phyloP scores from a whole-genome alignment of 2,329 filamentous ascomycete species.

The Penicillium vulpinum region DNA sequence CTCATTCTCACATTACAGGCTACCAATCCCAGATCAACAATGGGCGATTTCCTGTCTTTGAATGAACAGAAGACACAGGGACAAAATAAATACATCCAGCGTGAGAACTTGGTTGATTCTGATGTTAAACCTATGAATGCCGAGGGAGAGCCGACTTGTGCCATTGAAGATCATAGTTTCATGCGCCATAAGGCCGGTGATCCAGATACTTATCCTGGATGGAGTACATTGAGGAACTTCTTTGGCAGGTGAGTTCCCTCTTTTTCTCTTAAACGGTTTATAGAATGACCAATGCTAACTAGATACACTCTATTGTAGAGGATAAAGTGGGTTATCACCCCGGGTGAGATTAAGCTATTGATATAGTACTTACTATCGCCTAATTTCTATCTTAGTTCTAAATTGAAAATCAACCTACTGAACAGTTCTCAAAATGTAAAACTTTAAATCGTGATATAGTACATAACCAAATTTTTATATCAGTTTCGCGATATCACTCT shows the following conservation, averaged over 20 bases:
- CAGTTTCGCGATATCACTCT: background rate
- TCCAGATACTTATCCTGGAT: slow-evolving; percentile 33
- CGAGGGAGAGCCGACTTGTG: slow-evolving; percentile 21
- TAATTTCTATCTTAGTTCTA: background rate
- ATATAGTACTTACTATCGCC: background rate
- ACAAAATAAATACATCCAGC: slow-evolving; percentile 20
- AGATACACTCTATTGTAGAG: background rate
- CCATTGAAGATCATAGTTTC: slow-evolving; percentile 36
- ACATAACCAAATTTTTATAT: too few relatives aligned
- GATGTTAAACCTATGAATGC: slow-evolving; percentile 5
- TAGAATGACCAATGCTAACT: background rate
- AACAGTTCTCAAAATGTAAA: background rate
- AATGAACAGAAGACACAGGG: slow-evolving; percentile 30
- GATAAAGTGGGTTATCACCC: too few relatives aligned
- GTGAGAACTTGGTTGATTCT: slow-evolving; percentile 6
- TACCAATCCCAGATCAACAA: slow-evolving; percentile 24
- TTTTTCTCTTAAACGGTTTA: background rate
- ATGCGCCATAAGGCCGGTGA: slow-evolving; percentile 29
- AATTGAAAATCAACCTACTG: background rate
- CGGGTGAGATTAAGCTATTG: background rate
- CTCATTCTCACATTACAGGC: slow-evolving; percentile 12
- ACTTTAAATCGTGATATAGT: background rate
- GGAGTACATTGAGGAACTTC: slow-evolving; percentile 28
- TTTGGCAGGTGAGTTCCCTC: slow-evolving; percentile 10
- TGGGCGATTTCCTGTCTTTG: slow-evolving; percentile 31